Base-by-base conservation (phyloP, 1,284 basidiomycete genomes). In the Irpex lacteus region DNA sequence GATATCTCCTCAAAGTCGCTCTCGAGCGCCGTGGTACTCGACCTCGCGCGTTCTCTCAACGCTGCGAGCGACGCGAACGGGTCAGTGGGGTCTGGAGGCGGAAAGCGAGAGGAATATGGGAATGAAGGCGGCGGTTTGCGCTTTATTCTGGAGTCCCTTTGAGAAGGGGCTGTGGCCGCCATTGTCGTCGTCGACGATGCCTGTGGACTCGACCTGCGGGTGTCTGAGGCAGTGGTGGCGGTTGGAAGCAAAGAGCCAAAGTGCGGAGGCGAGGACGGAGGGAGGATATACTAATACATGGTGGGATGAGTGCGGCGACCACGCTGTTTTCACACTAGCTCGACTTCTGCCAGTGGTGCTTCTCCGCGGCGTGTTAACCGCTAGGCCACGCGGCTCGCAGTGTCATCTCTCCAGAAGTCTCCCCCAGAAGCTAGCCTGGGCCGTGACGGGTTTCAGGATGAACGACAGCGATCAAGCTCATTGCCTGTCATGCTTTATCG, bases 1-100 rank as follows among this genome's bases (percentile, higher is more conserved):
- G 54, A 36, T 11, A 47, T 47, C 40, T 47, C 40, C n/a, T 13
- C 40, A 11, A 21, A 36, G 59, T 32, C 64, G 34, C 67, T 70
- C 53, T 60, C 60, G 52, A 68, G 67, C 9, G 59, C 69, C 66
- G 64, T 74, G 63, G 68, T 78, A 70, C 66, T 74, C 52, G 70
- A 79, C 18, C 72, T 67, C 8, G 73, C 74, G 53, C 76, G 74
- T 56, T 73, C 70, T 52, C 84, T 80, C 15, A 86, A 74, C 8
- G 80, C 80, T 71, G 80, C 82, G 38, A 86, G 77, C 4, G 85
- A 80, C 1, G 81, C 83, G 69, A 86, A 86, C 1, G 84, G 85
- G 70, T 86, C 83, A 19, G 65, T 67, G 18, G 84, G 84, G 71
- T 87, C 84, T 32, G 83, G 83, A 2, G 74, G 70, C 8, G 85